These are phyloP conservation scores for Clavariopsis aquatica DNA, from an alignment of 495 filamentous ascomycete species.

Conservation along the genomic window DNA sequence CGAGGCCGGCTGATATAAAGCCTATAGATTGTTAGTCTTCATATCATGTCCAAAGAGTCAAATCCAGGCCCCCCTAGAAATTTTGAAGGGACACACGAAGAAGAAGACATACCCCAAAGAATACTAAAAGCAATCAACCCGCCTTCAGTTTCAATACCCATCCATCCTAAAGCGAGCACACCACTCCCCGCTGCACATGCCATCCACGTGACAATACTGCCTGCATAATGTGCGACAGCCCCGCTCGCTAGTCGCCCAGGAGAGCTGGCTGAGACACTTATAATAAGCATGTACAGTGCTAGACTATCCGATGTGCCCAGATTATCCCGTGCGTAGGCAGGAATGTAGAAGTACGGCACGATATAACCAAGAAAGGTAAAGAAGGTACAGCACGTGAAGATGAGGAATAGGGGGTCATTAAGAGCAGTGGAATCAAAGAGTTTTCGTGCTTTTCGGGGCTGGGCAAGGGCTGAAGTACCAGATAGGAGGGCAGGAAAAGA, in stretches of 20 bases:
- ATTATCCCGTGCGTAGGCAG: constrained; percentile 27
- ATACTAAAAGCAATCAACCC: constrained; percentile 34
- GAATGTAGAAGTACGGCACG: constrained; percentile 37
- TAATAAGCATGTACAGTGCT: constrained; percentile 32
- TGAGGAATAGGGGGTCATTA: constrained; percentile 27
- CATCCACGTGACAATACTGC: constrained; percentile 30
- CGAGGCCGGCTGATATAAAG: constrained; percentile 34
- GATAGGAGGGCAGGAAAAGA: constrained; percentile 29
- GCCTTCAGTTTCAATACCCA: constrained; percentile 23
- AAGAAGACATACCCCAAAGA: constrained; percentile 31
- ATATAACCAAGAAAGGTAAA: constrained; percentile 36
- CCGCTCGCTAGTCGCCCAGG: constrained; percentile 29
- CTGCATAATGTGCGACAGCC: constrained; percentile 29
- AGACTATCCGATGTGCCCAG: constrained; percentile 24
- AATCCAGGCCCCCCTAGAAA: too few species aligned
- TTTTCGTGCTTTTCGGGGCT: constrained; percentile 23
- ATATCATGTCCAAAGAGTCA: not conserved
- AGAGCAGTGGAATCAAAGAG: constrained; percentile 34
- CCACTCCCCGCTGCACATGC: constrained; percentile 23
- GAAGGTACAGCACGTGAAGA: constrained; percentile 36
- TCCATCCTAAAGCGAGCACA: constrained; percentile 27
- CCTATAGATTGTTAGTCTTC: constrained; percentile 4
- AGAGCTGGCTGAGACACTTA: constrained; percentile 25
- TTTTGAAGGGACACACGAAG: too few species aligned
- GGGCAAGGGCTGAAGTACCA: constrained; percentile 23